phyloP scores from a whole-genome alignment of 176 grass and related monocot genomes.

The Dendrocalamus sinicus region DNA sequence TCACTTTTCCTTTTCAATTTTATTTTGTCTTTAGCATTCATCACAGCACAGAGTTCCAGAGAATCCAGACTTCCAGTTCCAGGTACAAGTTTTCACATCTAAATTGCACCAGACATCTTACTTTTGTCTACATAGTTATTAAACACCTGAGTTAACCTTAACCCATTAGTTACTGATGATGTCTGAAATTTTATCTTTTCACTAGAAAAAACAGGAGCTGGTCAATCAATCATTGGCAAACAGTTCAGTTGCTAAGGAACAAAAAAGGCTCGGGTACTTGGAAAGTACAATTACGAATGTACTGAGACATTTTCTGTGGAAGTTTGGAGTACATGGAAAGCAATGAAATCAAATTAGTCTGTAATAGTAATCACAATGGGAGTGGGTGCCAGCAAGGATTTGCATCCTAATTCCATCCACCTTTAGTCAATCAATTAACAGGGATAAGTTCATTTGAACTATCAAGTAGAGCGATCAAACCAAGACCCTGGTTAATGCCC shows the following conservation, averaged over 20 bases:
- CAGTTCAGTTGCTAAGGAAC: neutral
- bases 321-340: conserved; percentile 14
- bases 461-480: neutral
- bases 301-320: neutral
- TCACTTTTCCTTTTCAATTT: conserved; percentile 5
- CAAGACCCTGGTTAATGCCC: neutral
- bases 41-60: neutral
- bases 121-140: conserved; percentile 10
- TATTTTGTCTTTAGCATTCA: neutral
- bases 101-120: conserved; percentile 19
- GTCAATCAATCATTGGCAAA: conserved; percentile 29
- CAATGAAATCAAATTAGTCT: conserved; percentile 8
- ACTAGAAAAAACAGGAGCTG: neutral
- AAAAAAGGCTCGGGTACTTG: neutral
- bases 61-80: neutral
- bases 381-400: neutral
- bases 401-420: neutral
- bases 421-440: neutral
- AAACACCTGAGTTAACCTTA: conserved; percentile 3
- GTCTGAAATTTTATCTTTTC: neutral
- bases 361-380: neutral
- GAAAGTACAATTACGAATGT: neutral
- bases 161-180: neutral
- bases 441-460: neutral
- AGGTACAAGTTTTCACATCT: conserved; percentile 8